phyloP scores from a whole-genome alignment of 805 yeast genomes.

The Maudiozyma bulderi region DNA sequence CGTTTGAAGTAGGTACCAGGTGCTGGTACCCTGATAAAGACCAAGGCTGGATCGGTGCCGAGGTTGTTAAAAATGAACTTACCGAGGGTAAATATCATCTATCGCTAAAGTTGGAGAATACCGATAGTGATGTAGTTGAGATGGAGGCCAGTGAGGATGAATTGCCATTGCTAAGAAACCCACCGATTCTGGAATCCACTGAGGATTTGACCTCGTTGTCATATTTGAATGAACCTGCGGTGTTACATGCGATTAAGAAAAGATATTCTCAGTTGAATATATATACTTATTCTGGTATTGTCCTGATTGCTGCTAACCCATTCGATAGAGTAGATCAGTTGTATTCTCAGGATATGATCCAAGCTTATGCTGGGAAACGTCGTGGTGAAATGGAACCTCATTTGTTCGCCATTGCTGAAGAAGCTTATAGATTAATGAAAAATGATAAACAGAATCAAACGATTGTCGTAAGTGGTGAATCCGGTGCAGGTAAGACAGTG shows the following conservation, averaged over 20 bases:
- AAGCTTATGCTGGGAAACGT: slow-evolving; percentile 85
- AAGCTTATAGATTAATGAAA: slow-evolving; percentile 92
- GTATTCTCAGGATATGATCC: slow-evolving; percentile 86
- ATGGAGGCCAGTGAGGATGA: slow-evolving; percentile 36
- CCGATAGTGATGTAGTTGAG: slow-evolving; percentile 34
- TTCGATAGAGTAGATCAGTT: slow-evolving; percentile 86
- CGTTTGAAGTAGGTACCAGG: slow-evolving; percentile 51
- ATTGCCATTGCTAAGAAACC: slow-evolving; percentile 79
- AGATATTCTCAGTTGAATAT: slow-evolving; percentile 85
- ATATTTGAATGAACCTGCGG: slow-evolving; percentile 92
- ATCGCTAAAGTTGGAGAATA: slow-evolving; percentile 40
- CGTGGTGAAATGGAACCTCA: slow-evolving; percentile 96
- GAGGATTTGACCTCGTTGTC: slow-evolving; percentile 91
- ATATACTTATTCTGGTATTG: slow-evolving; percentile 94
- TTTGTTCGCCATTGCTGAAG: slow-evolving; percentile 94
- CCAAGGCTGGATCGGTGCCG: slow-evolving; percentile 66
- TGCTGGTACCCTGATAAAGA: slow-evolving; percentile 70
- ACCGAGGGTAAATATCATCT: slow-evolving; percentile 38
- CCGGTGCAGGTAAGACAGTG: slow-evolving; percentile 98
- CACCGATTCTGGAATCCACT: slow-evolving; percentile 83
- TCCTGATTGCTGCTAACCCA: slow-evolving; percentile 91
- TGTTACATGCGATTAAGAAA: slow-evolving; percentile 81
- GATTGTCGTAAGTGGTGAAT: slow-evolving; percentile 93
- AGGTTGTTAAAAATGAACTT: slow-evolving; percentile 38
- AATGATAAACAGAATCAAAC: slow-evolving; percentile 81